Base-by-base conservation (phyloP, 768 basidiomycete species). In the Dioszegia crocea region DNA sequence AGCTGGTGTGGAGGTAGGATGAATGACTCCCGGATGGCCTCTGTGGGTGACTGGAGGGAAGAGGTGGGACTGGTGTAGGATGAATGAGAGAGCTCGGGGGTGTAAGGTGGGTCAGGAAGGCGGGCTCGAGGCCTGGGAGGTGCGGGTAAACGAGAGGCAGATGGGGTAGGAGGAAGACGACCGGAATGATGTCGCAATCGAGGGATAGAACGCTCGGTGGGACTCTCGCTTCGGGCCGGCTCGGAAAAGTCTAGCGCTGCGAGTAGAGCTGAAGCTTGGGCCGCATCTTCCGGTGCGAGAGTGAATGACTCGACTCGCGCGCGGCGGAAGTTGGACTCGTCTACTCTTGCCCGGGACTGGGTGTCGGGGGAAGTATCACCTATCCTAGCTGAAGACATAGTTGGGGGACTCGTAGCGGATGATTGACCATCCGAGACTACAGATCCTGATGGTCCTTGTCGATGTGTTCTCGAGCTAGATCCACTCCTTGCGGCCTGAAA, bases 241-340 rank as follows among this genome's bases (percentile, higher is more conserved):
- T 60, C 54, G 33, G 26, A 26, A 17, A 57, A 24, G 14, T 27
- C 31, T 17, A 62, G 41, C 0, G 56, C 63, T 23, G 49, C 60
- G 17, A 67, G 38, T 11, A 64, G 63, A 24, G 53, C 48, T 24
- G 61, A 30, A 21, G 62, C 41, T 21, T 57, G 30, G 5, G 26
- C 38, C 33, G 33, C 33, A 4, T 55, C 49, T 12, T 63, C 57
- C 19, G 48, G 46, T 10, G 40, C 59, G 14, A 68, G 55, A 24
- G 64, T 65, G 24, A 63, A 26, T 12, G 64, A 65, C 26, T 63
- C 64, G 8, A 54, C 64, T 23, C 64, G 52, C 1, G 65, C 68
- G 16, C 64, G 59, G 43, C 65, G 64, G 45, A 57, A 62, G 10
- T 60, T 56, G 10, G 23, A 23, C 3, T 61, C 63, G 45, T 59